Percentiles rank a stretch among this genome's conserved stretches.
These are phyloP conservation scores for Xylaria sp. DNA, from an alignment of 2,329 filamentous ascomycete species.

Conservation along the genomic window DNA sequence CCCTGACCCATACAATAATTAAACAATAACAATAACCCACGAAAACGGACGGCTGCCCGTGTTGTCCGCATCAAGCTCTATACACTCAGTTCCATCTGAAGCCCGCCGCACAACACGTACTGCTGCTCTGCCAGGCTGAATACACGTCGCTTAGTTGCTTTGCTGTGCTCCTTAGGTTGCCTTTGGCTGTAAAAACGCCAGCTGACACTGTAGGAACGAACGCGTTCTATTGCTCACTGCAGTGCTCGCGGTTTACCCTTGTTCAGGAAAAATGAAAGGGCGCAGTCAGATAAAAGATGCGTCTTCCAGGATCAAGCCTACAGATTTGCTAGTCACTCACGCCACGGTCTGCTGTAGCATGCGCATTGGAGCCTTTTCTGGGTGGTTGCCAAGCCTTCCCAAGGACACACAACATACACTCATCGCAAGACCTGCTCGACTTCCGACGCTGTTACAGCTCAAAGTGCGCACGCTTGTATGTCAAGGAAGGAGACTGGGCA, in stretches of 20 bases:
- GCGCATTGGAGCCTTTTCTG: constrained; percentile 44
- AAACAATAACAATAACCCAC: neutral
- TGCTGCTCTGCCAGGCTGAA: constrained; percentile 37
- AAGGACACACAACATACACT: constrained; percentile 55
- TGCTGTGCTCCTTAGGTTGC: constrained; percentile 4
- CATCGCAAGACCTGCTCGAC: constrained; percentile 71
- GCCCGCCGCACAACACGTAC: constrained; percentile 10
- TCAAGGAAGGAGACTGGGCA: constrained; percentile 56
- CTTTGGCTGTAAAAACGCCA: constrained; percentile 7
- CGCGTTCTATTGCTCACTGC: constrained; percentile 60
- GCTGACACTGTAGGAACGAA: constrained; percentile 10
- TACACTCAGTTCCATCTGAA: constrained; percentile 9
- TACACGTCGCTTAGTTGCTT: constrained; percentile 20
- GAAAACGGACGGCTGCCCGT: neutral
- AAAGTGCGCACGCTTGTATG: constrained; percentile 31
- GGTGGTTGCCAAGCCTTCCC: constrained; percentile 65
- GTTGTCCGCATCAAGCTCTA: constrained; percentile 14
- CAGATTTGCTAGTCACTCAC: constrained; percentile 40
- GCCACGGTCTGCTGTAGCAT: constrained; percentile 46
- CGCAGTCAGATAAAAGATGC: constrained; percentile 30
- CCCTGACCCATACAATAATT: constrained; percentile 13
- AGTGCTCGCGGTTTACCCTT: constrained; percentile 58
- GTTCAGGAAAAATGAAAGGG: constrained; percentile 39
- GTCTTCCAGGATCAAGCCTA: constrained; percentile 38
- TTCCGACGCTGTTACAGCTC: constrained; percentile 56